phyloP scores from a whole-genome alignment of 164 flowering plant species.

The Vitis cinerea region DNA sequence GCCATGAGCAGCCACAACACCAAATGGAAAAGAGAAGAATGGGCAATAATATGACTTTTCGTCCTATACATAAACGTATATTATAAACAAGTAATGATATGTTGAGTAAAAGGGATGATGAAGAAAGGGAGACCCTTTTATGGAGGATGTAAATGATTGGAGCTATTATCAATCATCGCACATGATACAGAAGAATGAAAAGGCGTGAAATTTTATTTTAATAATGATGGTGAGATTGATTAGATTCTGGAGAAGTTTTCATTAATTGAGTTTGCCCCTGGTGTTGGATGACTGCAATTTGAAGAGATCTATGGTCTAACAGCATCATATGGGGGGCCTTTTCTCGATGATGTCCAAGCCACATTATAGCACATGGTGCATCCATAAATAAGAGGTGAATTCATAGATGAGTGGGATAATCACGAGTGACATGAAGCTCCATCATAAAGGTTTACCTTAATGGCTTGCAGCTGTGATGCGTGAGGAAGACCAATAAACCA shows the following conservation, averaged over 20 bases:
- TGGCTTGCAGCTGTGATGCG: too few species aligned
- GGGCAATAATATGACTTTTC: constrained; percentile 2
- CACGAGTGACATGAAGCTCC: too few species aligned
- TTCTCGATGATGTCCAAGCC: background rate
- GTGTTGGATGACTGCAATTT: background rate
- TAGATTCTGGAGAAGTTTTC: too few species aligned
- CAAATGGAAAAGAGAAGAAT: background rate
- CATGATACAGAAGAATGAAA: too few species aligned
- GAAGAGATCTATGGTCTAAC: background rate
- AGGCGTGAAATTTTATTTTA: too few species aligned
- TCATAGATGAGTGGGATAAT: background rate
- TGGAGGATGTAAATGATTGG: too few species aligned
- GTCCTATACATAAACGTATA: background rate
- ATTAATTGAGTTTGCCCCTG: too few species aligned
- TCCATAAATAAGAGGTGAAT: background rate
- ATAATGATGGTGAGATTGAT: too few species aligned
- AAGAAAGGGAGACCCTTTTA: too few species aligned
- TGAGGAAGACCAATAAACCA: too few species aligned
- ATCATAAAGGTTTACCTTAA: too few species aligned
- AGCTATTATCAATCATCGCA: too few species aligned
- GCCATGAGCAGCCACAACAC: background rate
- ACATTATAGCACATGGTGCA: background rate
- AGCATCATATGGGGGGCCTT: background rate
- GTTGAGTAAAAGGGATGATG: background rate
- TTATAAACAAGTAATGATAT: background rate